phyloP scores from a whole-genome alignment of 164 flowering plant species.

The Vitis rupestris region DNA sequence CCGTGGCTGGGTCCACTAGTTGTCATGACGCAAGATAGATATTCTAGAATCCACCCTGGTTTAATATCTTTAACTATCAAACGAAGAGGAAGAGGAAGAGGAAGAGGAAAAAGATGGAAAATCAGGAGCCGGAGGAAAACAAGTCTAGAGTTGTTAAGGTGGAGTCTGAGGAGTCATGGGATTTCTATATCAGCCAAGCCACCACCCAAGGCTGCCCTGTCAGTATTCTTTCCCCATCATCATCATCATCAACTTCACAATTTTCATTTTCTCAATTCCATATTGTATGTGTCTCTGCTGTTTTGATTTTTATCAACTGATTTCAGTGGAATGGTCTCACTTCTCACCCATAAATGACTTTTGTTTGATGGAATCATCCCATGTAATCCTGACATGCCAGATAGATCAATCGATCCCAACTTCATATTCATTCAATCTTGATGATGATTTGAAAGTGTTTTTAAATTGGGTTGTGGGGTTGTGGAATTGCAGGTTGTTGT shows the following conservation, averaged over 20 bases:
- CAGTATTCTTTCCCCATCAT: slow-evolving; percentile 13
- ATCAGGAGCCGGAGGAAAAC: slow-evolving; percentile 24
- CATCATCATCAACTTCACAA: neutral
- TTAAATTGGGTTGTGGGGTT: neutral
- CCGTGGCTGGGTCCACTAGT: too few relatives aligned
- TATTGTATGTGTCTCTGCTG: neutral
- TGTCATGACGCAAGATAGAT: neutral
- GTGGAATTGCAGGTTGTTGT: slow-evolving; percentile 45
- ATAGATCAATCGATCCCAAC: too few relatives aligned
- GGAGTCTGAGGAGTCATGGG: slow-evolving; percentile 62
- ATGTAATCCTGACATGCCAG: neutral
- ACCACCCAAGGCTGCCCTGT: slow-evolving; percentile 50
- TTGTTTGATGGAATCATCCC: neutral
- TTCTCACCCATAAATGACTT: neutral
- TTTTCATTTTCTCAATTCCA: neutral
- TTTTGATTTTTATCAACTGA: too few relatives aligned
- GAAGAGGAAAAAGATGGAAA: slow-evolving; percentile 27
- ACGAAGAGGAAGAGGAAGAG: neutral
- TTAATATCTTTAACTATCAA: neutral
- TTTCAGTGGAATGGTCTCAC: too few relatives aligned
- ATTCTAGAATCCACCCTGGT: too few relatives aligned
- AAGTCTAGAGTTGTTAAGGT: slow-evolving; percentile 53
- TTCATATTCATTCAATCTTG: too few relatives aligned
- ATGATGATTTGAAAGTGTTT: neutral
- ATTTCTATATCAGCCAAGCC: slow-evolving; percentile 36